These are phyloP conservation scores for Phytophthora quininea DNA, from an alignment of 352 stramenopile genomes.

Conservation along the genomic window DNA sequence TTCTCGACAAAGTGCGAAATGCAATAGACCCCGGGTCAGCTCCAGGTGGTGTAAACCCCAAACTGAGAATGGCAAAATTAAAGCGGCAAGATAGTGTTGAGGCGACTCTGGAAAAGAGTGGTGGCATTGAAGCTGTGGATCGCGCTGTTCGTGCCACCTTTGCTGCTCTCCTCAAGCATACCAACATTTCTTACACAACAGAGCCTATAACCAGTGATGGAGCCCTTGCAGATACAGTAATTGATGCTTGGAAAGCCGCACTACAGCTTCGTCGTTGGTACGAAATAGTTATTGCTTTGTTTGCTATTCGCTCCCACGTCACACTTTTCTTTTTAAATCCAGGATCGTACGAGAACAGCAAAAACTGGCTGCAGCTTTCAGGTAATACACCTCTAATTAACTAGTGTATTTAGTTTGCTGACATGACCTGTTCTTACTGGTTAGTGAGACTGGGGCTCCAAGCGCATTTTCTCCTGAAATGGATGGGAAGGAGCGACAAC, in stretches of 20 bases:
- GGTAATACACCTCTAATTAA: conserved; percentile 30
- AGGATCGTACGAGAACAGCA: conserved; percentile 91
- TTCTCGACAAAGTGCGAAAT: conserved; percentile 81
- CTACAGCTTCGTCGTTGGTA: conserved; percentile 86
- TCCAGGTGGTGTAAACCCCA: conserved; percentile 52
- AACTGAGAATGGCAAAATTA: conserved; percentile 64
- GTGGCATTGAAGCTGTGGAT: conserved; percentile 81
- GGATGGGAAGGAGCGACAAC: conserved; percentile 69
- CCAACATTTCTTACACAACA: conserved; percentile 72
- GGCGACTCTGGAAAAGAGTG: conserved; percentile 83
- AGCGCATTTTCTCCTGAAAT: conserved; percentile 45
- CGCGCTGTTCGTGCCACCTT: conserved; percentile 81
- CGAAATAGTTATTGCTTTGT: not conserved
- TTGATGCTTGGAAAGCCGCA: conserved; percentile 78
- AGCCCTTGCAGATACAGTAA: conserved; percentile 60
- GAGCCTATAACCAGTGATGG: conserved; percentile 68
- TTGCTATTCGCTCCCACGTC: no score
- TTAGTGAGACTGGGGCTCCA: conserved; percentile 40
- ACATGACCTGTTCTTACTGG: conserved; percentile 1
- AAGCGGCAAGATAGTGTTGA: conserved; percentile 88
- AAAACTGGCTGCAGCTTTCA: conserved; percentile 71
- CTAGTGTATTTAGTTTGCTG: no score
- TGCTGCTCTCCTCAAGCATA: conserved; percentile 84
- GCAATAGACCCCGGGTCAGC: conserved; percentile 60
- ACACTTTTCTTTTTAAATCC: not conserved